Percentiles rank a stretch among this genome's conserved stretches.
These are phyloP conservation scores for Dimocarpus longan DNA, from an alignment of 345 rosid species.

Conservation along the genomic window DNA sequence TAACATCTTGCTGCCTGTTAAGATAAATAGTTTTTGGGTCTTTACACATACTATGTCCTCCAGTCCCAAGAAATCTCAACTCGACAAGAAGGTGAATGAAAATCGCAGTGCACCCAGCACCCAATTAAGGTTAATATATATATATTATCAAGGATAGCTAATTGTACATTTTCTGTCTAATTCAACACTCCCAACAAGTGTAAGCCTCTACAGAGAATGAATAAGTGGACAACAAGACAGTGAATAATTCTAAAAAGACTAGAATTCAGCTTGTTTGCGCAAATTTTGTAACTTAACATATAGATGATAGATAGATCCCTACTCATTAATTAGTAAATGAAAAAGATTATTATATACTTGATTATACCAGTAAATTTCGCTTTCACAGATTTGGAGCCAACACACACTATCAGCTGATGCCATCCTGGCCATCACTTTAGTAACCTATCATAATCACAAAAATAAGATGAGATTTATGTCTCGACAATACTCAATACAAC, in stretches of 20 bases:
- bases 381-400: conserved; percentile 71
- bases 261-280: neutral
- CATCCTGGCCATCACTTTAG: conserved; percentile 81
- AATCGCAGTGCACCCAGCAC: neutral
- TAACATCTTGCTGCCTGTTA: conserved; percentile 89
- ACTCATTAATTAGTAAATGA: neutral
- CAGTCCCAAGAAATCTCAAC: neutral
- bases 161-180: neutral
- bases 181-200: neutral
- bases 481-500: neutral
- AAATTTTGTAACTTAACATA: neutral
- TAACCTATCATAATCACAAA: conserved; percentile 47
- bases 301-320: conserved; percentile 47
- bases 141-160: neutral
- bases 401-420: conserved; percentile 84
- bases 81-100: neutral
- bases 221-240: neutral
- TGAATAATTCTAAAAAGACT: conserved; percentile 1
- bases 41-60: neutral
- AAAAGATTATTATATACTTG: conserved; percentile 41
- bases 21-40: conserved; percentile 10
- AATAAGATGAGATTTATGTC: neutral
- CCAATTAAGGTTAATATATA: neutral
- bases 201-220: neutral
- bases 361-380: conserved; percentile 86